A percentile compares a stretch with the other conserved stretches of the same genome.
Evolutionary conservation across 1,139 yeast species (phyloP).

Genomic region (Hanseniaspora uvarum): DNA sequence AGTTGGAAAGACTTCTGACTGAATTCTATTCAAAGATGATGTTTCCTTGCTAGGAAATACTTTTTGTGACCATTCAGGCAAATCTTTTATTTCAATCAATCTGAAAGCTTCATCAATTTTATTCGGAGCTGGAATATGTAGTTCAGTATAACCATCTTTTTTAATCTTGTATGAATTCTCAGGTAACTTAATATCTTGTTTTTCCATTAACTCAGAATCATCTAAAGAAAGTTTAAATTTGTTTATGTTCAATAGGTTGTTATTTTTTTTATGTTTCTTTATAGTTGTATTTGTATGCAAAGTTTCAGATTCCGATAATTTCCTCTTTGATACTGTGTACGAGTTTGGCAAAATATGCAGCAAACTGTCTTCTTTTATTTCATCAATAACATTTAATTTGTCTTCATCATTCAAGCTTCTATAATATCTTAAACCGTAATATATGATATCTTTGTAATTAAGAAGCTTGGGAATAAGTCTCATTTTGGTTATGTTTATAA

Average conservation of each 20-base stretch:
- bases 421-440: slow-evolving; percentile 9
- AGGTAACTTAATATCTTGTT: slow-evolving; percentile 57
- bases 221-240: slow-evolving; percentile 10
- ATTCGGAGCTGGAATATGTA: slow-evolving; percentile 72
- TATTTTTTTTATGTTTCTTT: slow-evolving; percentile 38
- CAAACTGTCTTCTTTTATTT: slow-evolving; percentile 7
- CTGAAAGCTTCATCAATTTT: slow-evolving; percentile 39
- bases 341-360: slow-evolving; percentile 37
- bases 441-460: slow-evolving; percentile 4
- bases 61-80: slow-evolving; percentile 74
- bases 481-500: slow-evolving; percentile 11
- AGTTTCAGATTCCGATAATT: slow-evolving; percentile 32
- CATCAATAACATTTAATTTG: neutral
- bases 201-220: slow-evolving; percentile 36
- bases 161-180: slow-evolving; percentile 71
- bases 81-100: slow-evolving; percentile 46
- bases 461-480: slow-evolving; percentile 12
- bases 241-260: slow-evolving; percentile 35
- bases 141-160: slow-evolving; percentile 70
- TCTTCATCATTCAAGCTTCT: slow-evolving; percentile 1
- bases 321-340: slow-evolving; percentile 17
- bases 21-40: slow-evolving; percentile 62
- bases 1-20: slow-evolving; percentile 66
- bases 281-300: slow-evolving; percentile 37
- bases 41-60: slow-evolving; percentile 69